Evolutionary conservation across 108 stramenopile species (phyloP).

Genomic region (Chaetoceros tenuissimus): DNA sequence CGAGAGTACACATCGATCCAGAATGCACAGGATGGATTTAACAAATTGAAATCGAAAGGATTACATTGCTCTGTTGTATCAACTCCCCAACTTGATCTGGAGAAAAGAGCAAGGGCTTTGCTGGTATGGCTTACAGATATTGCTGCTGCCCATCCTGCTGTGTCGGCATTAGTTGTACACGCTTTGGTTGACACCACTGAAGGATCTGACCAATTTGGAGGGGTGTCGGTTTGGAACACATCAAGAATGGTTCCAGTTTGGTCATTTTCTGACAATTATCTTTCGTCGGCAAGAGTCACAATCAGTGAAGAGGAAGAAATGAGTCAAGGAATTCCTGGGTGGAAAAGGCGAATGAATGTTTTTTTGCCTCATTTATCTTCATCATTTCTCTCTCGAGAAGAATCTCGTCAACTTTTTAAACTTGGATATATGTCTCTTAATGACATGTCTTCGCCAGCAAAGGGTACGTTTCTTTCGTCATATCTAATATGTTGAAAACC

Average conservation of each 20-base stretch:
- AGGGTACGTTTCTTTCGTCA: conserved; percentile 26
- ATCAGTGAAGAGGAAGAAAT: conserved; percentile 22
- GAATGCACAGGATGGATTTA: conserved; percentile 60
- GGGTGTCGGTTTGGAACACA: conserved; percentile 62
- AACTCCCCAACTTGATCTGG: conserved; percentile 55
- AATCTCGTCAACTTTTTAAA: conserved; percentile 52
- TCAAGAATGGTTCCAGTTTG: conserved; percentile 69
- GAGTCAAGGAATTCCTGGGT: conserved; percentile 20
- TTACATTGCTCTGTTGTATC: conserved; percentile 74
- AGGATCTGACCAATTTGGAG: conserved; percentile 48
- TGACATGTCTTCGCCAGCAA: conserved; percentile 33
- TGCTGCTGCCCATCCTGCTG: conserved; percentile 68
- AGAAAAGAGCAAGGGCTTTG: conserved; percentile 58
- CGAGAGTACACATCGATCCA: conserved; percentile 42
- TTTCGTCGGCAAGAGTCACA: conserved; percentile 6
- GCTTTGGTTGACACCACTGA: conserved; percentile 67
- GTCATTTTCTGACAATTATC: conserved; percentile 11
- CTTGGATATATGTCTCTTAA: conserved; percentile 29
- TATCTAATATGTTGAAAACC: too few relatives aligned
- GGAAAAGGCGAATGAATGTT: conserved; percentile 44
- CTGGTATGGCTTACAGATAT: conserved; percentile 71
- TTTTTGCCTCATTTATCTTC: conserved; percentile 75
- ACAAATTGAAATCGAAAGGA: conserved; percentile 53
- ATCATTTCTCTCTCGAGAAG: conserved; percentile 67
- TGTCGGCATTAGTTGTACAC: conserved; percentile 68